Conservation (phyloP, 2,329 filamentous ascomycete genomes). For the Aureobasidium sp. region DNA sequence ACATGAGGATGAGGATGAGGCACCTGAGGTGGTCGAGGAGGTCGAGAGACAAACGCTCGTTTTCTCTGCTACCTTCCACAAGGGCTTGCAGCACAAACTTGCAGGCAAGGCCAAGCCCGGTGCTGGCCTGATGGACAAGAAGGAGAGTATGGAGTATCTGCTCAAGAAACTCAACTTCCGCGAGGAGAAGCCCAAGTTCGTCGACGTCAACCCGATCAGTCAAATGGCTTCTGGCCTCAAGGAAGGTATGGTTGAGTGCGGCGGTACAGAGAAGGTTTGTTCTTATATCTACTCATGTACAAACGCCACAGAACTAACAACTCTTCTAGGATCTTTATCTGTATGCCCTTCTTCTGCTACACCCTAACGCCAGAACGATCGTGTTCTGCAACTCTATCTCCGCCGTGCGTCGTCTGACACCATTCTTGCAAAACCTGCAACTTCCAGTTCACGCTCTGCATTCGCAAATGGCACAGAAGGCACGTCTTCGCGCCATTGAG, state of each 20-base stretch:
- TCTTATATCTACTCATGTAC: not conserved
- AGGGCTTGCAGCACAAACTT: conserved; percentile 82
- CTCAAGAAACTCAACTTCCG: conserved; percentile 83
- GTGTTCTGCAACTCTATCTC: conserved; percentile 96
- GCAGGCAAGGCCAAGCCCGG: conserved; percentile 61
- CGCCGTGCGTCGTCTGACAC: conserved; percentile 75
- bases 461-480: conserved; percentile 93
- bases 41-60: conserved; percentile 69
- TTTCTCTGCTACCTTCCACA: conserved; percentile 94
- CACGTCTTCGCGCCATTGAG: conserved; percentile 84
- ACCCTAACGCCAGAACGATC: conserved; percentile 71
- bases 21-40: conserved; percentile 13
- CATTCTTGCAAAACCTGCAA: conserved; percentile 74
- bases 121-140: conserved; percentile 58
- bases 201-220: conserved; percentile 81
- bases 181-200: conserved; percentile 74
- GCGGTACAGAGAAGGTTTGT: conserved; percentile 77
- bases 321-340: conserved; percentile 70
- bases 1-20: conserved; percentile 36
- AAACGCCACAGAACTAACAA: conserved; percentile 16
- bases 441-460: conserved; percentile 72
- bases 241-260: conserved; percentile 87
- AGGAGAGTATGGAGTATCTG: conserved; percentile 86
- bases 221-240: conserved; percentile 82
- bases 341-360: conserved; percentile 76